Percentiles rank a stretch among this genome's conserved stretches.
phyloP scores from a whole-genome alignment of 495 filamentous ascomycete species.

The Massariosphaeria phaeospora region DNA sequence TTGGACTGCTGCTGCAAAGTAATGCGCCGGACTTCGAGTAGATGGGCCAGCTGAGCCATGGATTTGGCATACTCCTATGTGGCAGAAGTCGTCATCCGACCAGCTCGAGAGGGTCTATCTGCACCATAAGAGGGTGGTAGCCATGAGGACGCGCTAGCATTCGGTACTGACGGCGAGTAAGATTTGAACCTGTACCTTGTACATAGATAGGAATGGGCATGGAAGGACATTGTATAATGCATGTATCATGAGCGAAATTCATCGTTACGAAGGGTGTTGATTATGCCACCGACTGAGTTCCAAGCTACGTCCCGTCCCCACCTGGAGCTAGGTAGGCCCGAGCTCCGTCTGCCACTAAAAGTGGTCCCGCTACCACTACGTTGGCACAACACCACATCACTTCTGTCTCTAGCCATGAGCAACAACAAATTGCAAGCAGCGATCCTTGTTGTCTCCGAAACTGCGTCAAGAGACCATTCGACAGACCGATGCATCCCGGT shows the following conservation, averaged over 20 bases:
- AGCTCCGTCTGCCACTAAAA: constrained; percentile 11
- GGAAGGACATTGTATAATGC: constrained; percentile 25
- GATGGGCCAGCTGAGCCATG: background rate
- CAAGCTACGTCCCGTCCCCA: background rate
- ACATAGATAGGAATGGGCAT: too few relatives aligned
- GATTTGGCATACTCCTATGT: too few relatives aligned
- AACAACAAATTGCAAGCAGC: constrained; percentile 53
- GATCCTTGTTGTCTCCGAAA: constrained; percentile 88
- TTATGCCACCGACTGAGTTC: too few relatives aligned
- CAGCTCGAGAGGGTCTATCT: constrained; percentile 12
- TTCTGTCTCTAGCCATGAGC: constrained; percentile 18
- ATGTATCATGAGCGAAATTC: constrained; percentile 25
- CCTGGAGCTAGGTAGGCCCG: constrained; percentile 8
- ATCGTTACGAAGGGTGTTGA: background rate
- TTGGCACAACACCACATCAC: background rate
- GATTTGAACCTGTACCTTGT: constrained; percentile 15
- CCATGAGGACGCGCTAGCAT: constrained; percentile 12
- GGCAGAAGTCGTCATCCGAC: too few relatives aligned
- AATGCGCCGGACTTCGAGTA: constrained; percentile 72
- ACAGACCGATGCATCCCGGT: constrained; percentile 65
- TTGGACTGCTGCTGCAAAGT: constrained; percentile 79
- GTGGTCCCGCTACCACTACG: background rate
- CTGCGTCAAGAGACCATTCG: constrained; percentile 75
- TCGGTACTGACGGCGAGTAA: background rate
- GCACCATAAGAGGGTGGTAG: background rate